Evolutionary conservation across 345 rosid genomes (phyloP).

Genomic region (Triadica sebifera): DNA sequence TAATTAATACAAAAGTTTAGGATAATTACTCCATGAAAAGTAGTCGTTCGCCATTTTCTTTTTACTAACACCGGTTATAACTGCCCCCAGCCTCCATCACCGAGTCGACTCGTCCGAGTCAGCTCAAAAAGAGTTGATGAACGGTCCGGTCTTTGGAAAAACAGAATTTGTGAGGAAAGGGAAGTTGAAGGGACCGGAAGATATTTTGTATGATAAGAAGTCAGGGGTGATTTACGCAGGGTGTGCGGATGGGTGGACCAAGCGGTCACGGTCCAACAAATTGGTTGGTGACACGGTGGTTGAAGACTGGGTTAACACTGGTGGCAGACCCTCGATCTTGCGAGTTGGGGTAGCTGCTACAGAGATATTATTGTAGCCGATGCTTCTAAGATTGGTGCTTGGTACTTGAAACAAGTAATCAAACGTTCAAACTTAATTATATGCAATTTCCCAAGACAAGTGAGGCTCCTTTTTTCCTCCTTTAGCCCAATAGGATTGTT

Average conservation of each 20-base stretch:
- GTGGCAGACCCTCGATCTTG: slow-evolving; percentile 78
- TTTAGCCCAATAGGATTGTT: no score
- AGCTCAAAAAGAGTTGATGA: slow-evolving; percentile 33
- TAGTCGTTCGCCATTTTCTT: no score
- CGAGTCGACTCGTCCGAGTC: slow-evolving; percentile 23
- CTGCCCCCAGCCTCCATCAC: slow-evolving; percentile 47
- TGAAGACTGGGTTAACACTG: slow-evolving; percentile 62
- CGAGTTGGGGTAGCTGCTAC: slow-evolving; percentile 19
- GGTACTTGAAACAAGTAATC: neutral
- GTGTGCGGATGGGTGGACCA: slow-evolving; percentile 76
- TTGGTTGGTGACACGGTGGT: slow-evolving; percentile 39
- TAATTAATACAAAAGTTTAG: no score
- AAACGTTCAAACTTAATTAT: no score
- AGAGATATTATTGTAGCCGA: slow-evolving; percentile 70
- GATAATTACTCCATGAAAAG: no score
- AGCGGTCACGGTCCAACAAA: slow-evolving; percentile 50
- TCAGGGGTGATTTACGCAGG: slow-evolving; percentile 50
- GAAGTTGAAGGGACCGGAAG: slow-evolving; percentile 54
- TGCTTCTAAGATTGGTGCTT: slow-evolving; percentile 41
- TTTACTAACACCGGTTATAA: no score
- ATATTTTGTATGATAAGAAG: slow-evolving; percentile 43
- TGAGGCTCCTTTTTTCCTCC: neutral
- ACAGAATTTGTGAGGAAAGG: slow-evolving; percentile 48
- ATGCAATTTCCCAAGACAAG: no score
- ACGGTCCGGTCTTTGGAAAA: slow-evolving; percentile 24